These are phyloP conservation scores for Coemansia sp. DNA, from an alignment of 192 early-diverging fungal genomes.

Conservation along the genomic window DNA sequence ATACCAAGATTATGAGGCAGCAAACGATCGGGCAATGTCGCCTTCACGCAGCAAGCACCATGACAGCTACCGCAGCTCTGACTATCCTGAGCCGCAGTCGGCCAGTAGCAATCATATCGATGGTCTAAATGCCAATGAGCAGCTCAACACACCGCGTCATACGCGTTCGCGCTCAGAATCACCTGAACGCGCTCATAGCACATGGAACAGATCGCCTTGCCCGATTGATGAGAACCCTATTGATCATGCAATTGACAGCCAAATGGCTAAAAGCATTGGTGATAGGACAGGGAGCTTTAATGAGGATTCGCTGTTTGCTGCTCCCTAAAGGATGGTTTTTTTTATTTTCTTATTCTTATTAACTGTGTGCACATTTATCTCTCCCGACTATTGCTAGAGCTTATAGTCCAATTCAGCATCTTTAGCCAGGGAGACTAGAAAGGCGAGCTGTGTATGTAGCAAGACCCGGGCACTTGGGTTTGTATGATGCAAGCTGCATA, in stretches of 20 bases:
- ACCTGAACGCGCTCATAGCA: slow-evolving; percentile 1
- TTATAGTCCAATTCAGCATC: too few species aligned
- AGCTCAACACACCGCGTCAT: slow-evolving; percentile 1
- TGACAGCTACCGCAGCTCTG: slow-evolving; percentile 2
- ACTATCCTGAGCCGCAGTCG: slow-evolving; percentile 4
- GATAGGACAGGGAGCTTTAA: slow-evolving; percentile 1
- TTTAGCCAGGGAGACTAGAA: neutral
- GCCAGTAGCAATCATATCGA: slow-evolving; percentile 2
- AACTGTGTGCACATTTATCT: neutral
- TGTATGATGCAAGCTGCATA: too few species aligned
- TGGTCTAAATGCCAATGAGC: neutral
- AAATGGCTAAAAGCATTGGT: neutral
- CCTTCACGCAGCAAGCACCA: neutral
- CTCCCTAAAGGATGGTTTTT: slow-evolving; percentile 5
- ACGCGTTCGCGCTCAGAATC: slow-evolving; percentile 9
- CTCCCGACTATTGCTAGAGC: too few species aligned
- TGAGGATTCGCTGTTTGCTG: slow-evolving; percentile 19
- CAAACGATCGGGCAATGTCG: neutral
- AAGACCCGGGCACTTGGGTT: too few species aligned
- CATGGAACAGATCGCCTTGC: slow-evolving; percentile 7
- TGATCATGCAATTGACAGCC: slow-evolving; percentile 1
- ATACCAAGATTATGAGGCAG: neutral
- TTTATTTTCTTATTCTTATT: neutral
- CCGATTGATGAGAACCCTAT: slow-evolving; percentile 1
- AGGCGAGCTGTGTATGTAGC: neutral